Conservation (phyloP, 2,329 filamentous ascomycete genomes). For the Cercospora beticola region DNA sequence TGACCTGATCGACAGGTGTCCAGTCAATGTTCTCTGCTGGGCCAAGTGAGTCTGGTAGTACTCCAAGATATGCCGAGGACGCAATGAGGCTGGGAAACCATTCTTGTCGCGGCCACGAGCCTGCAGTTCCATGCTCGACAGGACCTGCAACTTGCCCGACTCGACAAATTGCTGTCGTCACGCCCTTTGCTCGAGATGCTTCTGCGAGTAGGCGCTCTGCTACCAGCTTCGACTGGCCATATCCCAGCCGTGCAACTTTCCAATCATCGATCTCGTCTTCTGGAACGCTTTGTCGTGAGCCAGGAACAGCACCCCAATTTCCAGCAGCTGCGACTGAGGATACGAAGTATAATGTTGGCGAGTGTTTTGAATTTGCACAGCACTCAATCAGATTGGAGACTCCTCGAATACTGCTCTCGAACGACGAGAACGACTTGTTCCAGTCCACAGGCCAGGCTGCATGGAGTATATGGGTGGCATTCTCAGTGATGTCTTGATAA, state of each 20-base stretch:
- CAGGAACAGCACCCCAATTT: slow-evolving; percentile 17
- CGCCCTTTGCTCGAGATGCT: slow-evolving; percentile 25
- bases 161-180: slow-evolving; percentile 12
- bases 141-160: slow-evolving; percentile 25
- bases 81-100: slow-evolving; percentile 53
- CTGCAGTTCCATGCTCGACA: slow-evolving; percentile 23
- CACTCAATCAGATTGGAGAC: slow-evolving; percentile 25
- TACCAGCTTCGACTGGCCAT: slow-evolving; percentile 39
- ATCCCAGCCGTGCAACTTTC: slow-evolving; percentile 32
- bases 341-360: slow-evolving; percentile 34
- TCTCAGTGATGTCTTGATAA: slow-evolving; percentile 19
- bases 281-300: slow-evolving; percentile 24
- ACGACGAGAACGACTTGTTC: slow-evolving; percentile 32
- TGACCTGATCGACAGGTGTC: slow-evolving; percentile 50
- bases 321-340: slow-evolving; percentile 36
- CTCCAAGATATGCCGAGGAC: slow-evolving; percentile 51
- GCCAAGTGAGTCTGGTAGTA: slow-evolving; percentile 50
- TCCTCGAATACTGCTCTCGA: slow-evolving; percentile 28
- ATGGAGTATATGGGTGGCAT: slow-evolving; percentile 32
- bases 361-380: background rate
- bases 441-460: slow-evolving; percentile 39
- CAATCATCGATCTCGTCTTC: slow-evolving; percentile 31
- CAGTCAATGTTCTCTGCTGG: slow-evolving; percentile 51
- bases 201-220: slow-evolving; percentile 31
- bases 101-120: slow-evolving; percentile 58